Evolutionary conservation across 1,139 yeast genomes (phyloP), one percentile per base, ranked within the genome.

Genomic region (Kurtzmaniella quercitrusa): DNA sequence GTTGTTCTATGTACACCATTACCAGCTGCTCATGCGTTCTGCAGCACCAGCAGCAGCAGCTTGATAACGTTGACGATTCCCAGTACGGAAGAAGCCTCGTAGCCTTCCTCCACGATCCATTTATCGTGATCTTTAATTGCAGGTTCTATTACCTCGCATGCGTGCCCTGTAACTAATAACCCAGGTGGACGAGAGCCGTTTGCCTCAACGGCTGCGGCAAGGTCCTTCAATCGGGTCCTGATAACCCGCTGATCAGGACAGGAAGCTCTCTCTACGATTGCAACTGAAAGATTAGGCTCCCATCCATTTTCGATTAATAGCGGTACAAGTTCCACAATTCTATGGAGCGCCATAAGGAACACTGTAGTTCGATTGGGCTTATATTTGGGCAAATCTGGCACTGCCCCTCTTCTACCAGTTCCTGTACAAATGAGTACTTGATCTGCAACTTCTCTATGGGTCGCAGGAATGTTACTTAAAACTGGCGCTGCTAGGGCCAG

Each of bases 121-220:
- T 61, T 65, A 34, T 52, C 58, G 9, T 39, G 19, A 27, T 37
- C 37, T 9, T 45, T 45, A 47, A 46, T 59, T 44, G 58, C 45
- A 17, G 64, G 58, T 31, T 62, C 56, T 39, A 82, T 65, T 1
- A 84, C 88, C 25, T 77, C 78, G 55, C 96, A 90, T 0, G 95
- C 85, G 52, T 76, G 70, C 0, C 98, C 98, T 1, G 90, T 78
- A 2, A 93, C 85, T 39, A 93, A 70, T 46, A 93, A 68, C 0
- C 98, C 98, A 0, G 98, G 98, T 1, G 98, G 98, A 49, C 96
- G 73, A 11, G 94, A 85, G 0, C 96, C 98, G 41, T 82, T 78
- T n/a, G 77, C 78, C 50, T 84, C 85, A 1, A 90, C 79, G 0
- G 94, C 95, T 27, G 73, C 81, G 0, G 83, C 84, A 1, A 90